Base-by-base conservation (phyloP, 495 filamentous ascomycete genomes). In the Penicillium desertorum region DNA sequence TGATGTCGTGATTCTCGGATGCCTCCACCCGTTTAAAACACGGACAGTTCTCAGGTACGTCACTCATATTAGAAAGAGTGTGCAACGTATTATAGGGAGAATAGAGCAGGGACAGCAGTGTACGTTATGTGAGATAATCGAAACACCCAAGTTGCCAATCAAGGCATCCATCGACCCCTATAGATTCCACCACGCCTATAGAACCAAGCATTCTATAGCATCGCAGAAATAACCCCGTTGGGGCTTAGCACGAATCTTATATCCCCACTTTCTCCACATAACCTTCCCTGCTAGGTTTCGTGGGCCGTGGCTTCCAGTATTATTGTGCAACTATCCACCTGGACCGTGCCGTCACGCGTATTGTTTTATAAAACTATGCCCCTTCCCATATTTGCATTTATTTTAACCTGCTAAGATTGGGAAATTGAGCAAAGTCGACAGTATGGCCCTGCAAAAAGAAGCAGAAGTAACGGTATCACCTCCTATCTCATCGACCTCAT, bases 391-490 rank as follows among this genome's bases (percentile, higher is more conserved):
- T 12, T 14, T 17, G 0, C 14, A 11, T 32, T 2, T 32, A 2
- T 52, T 2, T 23, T 14, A 14, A 32, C 16, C 37, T 1, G 2
- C 1, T 32, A 1, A 19, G 2, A 12, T 5, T 19, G 2, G 27
- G 17, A 22, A 12, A 20, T 2, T 8, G 14, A 25, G 22, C 12
- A 22, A 4, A 20, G n/a, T 46, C 9, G 16, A 36, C 2, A 46
- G 4, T 8, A 51, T 51, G 47, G 16, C 30, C 8, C 41, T n/a
- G 16, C 7, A 8, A 9, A 66, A 66, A 39, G 62, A 66, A 27
- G 19, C 54, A 1, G 63, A 66, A 56, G 56, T 57, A 1, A 39
- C 46, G 12, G 43, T 59, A 4, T 57, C 57, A 10, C 54, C 61
- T 16, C 20, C 53, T 9, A 34, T 57, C 9, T 51, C 55, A 4